These are phyloP conservation scores for Pisolithus sp. DNA, from an alignment of 768 basidiomycete species.

Conservation along the genomic window DNA sequence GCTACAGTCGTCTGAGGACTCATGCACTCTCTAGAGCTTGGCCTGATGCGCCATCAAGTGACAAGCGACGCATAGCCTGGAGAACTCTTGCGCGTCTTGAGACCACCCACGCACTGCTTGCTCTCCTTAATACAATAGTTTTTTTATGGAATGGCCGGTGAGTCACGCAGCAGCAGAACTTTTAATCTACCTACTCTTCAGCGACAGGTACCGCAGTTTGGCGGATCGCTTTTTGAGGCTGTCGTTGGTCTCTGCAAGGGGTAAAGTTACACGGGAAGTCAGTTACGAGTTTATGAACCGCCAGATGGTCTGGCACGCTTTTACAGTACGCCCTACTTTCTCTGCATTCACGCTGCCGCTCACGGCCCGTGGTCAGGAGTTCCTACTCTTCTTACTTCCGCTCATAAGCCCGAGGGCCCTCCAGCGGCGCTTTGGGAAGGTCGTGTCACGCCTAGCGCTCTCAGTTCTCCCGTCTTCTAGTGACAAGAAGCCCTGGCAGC, in stretches of 20 bases:
- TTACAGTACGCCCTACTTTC: slow-evolving; percentile 61
- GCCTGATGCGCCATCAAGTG: slow-evolving; percentile 85
- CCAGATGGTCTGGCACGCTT: slow-evolving; percentile 98
- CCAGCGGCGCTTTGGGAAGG: slow-evolving; percentile 47
- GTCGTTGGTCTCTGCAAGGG: slow-evolving; percentile 64
- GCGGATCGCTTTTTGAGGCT: slow-evolving; percentile 73
- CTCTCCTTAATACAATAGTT: slow-evolving; percentile 68
- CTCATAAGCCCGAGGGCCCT: slow-evolving; percentile 66
- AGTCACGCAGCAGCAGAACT: slow-evolving; percentile 20
- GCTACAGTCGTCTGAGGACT: slow-evolving; percentile 65
- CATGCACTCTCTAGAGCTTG: slow-evolving; percentile 80
- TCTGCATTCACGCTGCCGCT: neutral
- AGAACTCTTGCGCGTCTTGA: slow-evolving; percentile 59
- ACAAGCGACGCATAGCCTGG: slow-evolving; percentile 71
- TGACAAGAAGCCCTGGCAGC: slow-evolving; percentile 10
- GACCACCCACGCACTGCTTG: slow-evolving; percentile 54
- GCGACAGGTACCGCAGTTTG: slow-evolving; percentile 75
- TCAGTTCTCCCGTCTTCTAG: slow-evolving; percentile 27
- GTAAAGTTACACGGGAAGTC: slow-evolving; percentile 70
- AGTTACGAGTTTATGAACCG: slow-evolving; percentile 99
- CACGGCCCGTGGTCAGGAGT: slow-evolving; percentile 59
- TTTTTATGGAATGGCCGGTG: slow-evolving; percentile 88
- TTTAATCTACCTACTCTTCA: slow-evolving; percentile 1
- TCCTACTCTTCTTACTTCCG: slow-evolving; percentile 87
- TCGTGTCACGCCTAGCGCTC: slow-evolving; percentile 23